Evolutionary conservation across 2,329 filamentous ascomycete species (phyloP).

Genomic region (Ceratocystis huliohia): DNA sequence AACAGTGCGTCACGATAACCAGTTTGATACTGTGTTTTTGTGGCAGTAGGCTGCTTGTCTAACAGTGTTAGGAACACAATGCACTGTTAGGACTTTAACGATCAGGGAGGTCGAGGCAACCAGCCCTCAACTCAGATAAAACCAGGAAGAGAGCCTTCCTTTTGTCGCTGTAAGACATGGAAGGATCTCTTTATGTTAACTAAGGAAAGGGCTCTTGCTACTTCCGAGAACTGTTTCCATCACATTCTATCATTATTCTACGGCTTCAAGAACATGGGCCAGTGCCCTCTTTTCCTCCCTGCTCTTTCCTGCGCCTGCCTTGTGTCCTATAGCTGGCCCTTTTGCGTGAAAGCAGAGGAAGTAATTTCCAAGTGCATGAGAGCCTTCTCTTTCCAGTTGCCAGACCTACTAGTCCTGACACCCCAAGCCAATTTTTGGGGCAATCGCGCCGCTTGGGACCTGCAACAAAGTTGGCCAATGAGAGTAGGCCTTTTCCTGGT

Average conservation of each 20-base stretch:
- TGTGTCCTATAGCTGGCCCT: not conserved
- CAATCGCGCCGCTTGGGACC: not conserved
- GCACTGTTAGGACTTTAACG: not conserved
- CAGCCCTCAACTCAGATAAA: not conserved
- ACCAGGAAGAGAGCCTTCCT: not conserved
- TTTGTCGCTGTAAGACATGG: not conserved
- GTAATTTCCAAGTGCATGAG: too few relatives aligned
- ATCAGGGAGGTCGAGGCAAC: not conserved
- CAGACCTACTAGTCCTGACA: not conserved
- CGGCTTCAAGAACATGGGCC: not conserved
- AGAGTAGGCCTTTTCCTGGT: not conserved
- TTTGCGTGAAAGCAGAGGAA: too few relatives aligned
- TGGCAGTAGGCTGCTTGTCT: not conserved
- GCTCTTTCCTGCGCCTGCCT: not conserved
- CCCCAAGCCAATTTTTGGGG: not conserved
- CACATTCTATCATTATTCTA: not conserved
- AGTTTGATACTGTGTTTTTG: slow-evolving; percentile 2
- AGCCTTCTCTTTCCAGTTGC: not conserved
- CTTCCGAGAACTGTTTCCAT: not conserved
- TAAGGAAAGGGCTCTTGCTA: not conserved
- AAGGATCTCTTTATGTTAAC: not conserved
- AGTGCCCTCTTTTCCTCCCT: not conserved
- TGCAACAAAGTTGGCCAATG: not conserved
- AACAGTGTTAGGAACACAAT: not conserved
- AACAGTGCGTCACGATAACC: not conserved